Evolutionary conservation across 768 basidiomycete genomes (phyloP), one percentile per base, ranked within the genome.

Genomic region (Mrakia gelida): DNA sequence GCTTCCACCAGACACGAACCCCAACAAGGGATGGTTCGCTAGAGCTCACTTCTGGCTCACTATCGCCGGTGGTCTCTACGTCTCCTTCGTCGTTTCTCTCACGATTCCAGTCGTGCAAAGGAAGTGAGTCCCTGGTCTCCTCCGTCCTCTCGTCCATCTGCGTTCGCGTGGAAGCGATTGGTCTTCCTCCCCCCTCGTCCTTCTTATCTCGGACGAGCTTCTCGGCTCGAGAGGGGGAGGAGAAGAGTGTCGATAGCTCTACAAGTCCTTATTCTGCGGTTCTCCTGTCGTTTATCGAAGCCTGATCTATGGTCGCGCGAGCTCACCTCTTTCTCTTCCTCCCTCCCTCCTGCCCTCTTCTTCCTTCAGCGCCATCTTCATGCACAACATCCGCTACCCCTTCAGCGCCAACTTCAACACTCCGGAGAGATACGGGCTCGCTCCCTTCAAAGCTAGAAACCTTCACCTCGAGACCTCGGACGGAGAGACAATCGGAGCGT

Each of bases 351-450:
- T n/a, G n/a, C n/a, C n/a, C n/a, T n/a, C n/a, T 18, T 21, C 63
- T 26, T 26, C 18, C 38, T 9, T 16, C 82, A 89, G 90, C 63
- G 77, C 86, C 11, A 73, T 90, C 61, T 96, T 91, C 83, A 84
- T 93, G 80, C 90, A 97, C 81, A 87, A 87, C 21, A 68, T 94
- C 67, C 88, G 85, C 77, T 80, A 90, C 32, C 93, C 94, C 8
- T 85, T 88, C 75, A 88, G 87, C 78, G 88, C 90, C 0, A 86
- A 90, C 43, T 94, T 88, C 80, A 86, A 89, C 75, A 81, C 85
- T 10, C 95, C 95, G 1, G 92, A 93, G 83, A 87, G 84, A 80
- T 93, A 93, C 82, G 92, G 92, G 1, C 86, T 96, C 75, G 90
- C 94, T 41, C 93, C 78, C 6, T 75, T 75, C 78, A 79, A 75